Evolutionary conservation across 305 asterid species (phyloP).

Genomic region (Ruellia speciosa): DNA sequence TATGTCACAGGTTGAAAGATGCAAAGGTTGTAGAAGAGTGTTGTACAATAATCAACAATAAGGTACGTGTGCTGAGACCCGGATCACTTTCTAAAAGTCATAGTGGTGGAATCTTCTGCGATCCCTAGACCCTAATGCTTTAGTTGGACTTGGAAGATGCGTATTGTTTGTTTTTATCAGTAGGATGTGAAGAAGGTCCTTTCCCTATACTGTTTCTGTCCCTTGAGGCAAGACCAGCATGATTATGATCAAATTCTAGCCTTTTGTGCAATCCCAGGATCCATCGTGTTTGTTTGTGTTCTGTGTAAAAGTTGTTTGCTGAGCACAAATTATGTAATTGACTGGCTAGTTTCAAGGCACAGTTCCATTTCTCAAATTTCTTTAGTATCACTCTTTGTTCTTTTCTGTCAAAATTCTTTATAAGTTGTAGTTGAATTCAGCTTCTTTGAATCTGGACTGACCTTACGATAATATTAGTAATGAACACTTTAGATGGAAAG

Average conservation of each 20-base stretch:
- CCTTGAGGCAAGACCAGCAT: slow-evolving; percentile 6
- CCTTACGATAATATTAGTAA: too few species aligned
- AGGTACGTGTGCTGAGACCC: slow-evolving; percentile 41
- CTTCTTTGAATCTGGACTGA: too few species aligned
- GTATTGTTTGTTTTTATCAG: not conserved
- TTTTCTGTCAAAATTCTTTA: too few species aligned
- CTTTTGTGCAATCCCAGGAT: too few species aligned
- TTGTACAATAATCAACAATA: slow-evolving; percentile 49
- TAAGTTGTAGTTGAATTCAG: too few species aligned
- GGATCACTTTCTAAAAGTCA: slow-evolving; percentile 9
- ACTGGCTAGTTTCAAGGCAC: not conserved
- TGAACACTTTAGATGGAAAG: too few species aligned
- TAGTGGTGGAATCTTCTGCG: slow-evolving; percentile 18
- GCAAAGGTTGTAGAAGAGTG: slow-evolving; percentile 71
- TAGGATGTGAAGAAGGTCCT: not conserved
- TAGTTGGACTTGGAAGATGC: slow-evolving; percentile 4
- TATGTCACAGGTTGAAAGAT: slow-evolving; percentile 73
- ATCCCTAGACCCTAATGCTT: slow-evolving; percentile 6
- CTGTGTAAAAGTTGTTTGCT: not conserved
- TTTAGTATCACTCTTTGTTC: not conserved
- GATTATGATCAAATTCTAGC: slow-evolving; percentile 10
- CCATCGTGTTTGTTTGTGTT: slow-evolving; percentile 9
- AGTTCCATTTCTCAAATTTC: not conserved
- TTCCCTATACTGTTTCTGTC: not conserved
- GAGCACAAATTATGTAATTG: not conserved